A percentile compares a stretch with the other conserved stretches of the same genome.
phyloP scores from a whole-genome alignment of 371 early-diverging fungal species.

The Saksenaea vasiformis region DNA sequence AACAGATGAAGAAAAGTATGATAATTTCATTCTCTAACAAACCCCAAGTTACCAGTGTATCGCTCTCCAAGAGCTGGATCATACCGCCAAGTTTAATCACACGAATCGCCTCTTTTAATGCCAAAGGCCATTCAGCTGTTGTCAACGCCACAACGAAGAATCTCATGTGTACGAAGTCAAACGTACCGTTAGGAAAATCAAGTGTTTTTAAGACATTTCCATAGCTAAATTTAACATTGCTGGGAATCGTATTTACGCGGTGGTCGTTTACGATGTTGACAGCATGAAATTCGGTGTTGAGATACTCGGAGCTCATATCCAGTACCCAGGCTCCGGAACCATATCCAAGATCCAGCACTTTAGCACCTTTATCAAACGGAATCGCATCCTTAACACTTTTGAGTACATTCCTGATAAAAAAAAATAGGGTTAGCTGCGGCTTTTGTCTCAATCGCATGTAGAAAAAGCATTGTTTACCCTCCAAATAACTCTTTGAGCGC shows the following conservation, averaged over 20 bases:
- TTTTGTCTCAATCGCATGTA: too few relatives aligned
- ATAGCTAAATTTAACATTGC: constrained; percentile 43
- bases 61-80: constrained; percentile 44
- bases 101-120: constrained; percentile 37
- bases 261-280: constrained; percentile 28
- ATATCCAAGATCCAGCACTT: constrained; percentile 26
- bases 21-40: too few relatives aligned
- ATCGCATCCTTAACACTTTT: too few relatives aligned
- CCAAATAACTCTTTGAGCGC: constrained; percentile 27
- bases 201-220: constrained; percentile 36
- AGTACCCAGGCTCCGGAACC: constrained; percentile 27
- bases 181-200: constrained; percentile 42
- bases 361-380: constrained; percentile 14
- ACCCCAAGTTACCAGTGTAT: constrained; percentile 27
- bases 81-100: constrained; percentile 50
- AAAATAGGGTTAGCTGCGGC: too few relatives aligned
- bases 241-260: constrained; percentile 32
- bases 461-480: constrained; percentile 21
- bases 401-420: too few relatives aligned
- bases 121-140: constrained; percentile 34
- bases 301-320: not conserved
- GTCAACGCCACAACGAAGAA: constrained; percentile 38
- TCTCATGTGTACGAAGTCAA: constrained; percentile 52
- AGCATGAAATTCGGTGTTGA: constrained; percentile 24
- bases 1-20: too few relatives aligned